phyloP scores from a whole-genome alignment of 2,329 filamentous ascomycete genomes.

The Blumeria hordei region DNA sequence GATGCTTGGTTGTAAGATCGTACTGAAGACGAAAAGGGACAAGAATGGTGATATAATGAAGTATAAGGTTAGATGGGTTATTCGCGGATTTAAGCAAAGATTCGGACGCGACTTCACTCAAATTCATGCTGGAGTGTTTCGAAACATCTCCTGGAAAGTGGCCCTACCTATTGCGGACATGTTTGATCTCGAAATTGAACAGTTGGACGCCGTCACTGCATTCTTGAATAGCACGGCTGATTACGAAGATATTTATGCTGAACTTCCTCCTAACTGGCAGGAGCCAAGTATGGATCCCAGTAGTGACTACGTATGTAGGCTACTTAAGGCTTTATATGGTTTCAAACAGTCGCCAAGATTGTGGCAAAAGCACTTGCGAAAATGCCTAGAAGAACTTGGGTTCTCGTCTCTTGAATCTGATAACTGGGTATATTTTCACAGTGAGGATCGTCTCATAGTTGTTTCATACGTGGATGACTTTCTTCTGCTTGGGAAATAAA shows the following conservation, averaged over 20 bases:
- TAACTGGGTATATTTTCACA: background rate
- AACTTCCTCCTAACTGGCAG: background rate
- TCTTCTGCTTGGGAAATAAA: background rate
- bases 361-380: background rate
- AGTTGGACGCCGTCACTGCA: background rate
- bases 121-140: background rate
- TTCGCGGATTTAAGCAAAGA: background rate
- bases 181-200: background rate
- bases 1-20: background rate
- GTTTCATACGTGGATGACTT: background rate
- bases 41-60: background rate
- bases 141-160: background rate
- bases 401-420: background rate
- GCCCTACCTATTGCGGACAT: background rate
- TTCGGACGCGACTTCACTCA: background rate
- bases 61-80: background rate
- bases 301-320: background rate
- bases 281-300: background rate
- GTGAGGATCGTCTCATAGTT: background rate
- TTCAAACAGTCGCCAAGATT: background rate
- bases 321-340: background rate
- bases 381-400: background rate
- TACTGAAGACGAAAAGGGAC: background rate
- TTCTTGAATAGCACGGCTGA: background rate
- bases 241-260: background rate